These are phyloP conservation scores for Claviceps arundinis DNA, from an alignment of 2,329 filamentous ascomycete species.

Conservation along the genomic window DNA sequence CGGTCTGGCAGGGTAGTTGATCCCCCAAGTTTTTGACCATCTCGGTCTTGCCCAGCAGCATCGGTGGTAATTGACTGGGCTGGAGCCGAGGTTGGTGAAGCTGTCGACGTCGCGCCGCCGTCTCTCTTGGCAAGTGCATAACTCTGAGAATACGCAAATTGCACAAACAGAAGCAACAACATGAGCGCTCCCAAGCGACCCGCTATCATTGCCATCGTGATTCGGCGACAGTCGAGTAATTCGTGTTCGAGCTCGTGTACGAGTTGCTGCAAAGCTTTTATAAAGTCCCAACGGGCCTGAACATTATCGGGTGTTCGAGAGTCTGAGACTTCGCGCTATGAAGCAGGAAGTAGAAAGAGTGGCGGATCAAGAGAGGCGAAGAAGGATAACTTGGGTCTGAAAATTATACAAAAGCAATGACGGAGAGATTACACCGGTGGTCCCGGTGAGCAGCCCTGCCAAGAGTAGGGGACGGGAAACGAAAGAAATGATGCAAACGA, in stretches of 20 bases:
- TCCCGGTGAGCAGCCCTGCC: background rate
- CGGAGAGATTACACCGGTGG: background rate
- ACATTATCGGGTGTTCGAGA: constrained; percentile 8
- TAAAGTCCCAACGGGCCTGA: constrained; percentile 8
- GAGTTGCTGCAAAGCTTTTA: constrained; percentile 9
- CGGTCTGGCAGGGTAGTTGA: background rate
- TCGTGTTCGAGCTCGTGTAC: constrained; percentile 3
- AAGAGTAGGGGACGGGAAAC: background rate
- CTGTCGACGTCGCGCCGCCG: constrained; percentile 11
- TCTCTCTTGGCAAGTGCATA: constrained; percentile 21
- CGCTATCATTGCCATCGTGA: constrained; percentile 22
- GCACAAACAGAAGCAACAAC: constrained; percentile 24
- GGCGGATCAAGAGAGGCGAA: background rate
- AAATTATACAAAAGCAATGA: background rate
- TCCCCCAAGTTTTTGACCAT: background rate
- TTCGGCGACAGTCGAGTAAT: constrained; percentile 1
- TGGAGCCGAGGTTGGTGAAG: constrained; percentile 1
- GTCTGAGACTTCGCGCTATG: background rate
- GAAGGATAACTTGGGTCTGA: background rate
- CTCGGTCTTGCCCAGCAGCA: background rate
- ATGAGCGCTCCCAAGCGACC: constrained; percentile 24
- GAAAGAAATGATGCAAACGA: background rate
- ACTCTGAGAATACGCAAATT: constrained; percentile 22
- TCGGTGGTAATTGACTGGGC: background rate
- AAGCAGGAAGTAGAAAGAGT: background rate